phyloP scores from a whole-genome alignment of 2,329 filamentous ascomycete species.

The Phymatotrichopsis omnivora region DNA sequence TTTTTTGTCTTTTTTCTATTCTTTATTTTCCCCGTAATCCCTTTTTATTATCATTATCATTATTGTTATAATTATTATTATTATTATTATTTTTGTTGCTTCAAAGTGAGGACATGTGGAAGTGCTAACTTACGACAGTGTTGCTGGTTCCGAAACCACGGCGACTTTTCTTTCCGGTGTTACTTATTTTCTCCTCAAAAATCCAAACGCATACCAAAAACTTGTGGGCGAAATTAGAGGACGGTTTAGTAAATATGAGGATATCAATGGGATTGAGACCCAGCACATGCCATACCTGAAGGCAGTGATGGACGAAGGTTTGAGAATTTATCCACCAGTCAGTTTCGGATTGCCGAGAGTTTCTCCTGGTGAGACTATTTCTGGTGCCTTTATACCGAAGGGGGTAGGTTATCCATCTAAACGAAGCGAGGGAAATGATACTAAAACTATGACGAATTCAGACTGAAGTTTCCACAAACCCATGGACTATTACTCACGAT shows the following conservation, averaged over 20 bases:
- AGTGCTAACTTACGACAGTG: background rate
- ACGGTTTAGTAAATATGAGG: conserved; percentile 31
- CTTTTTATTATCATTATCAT: no score
- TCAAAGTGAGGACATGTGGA: no score
- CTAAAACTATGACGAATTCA: conserved; percentile 1
- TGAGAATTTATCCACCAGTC: conserved; percentile 36
- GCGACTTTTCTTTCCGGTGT: conserved; percentile 27
- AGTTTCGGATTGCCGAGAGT: conserved; percentile 26
- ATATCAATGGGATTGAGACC: conserved; percentile 34
- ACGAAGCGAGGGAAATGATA: background rate
- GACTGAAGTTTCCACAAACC: conserved; percentile 10
- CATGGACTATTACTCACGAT: conserved; percentile 11
- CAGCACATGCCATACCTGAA: conserved; percentile 36
- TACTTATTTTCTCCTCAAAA: conserved; percentile 30
- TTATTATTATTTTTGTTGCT: no score
- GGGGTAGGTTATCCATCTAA: conserved; percentile 14
- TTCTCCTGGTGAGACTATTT: conserved; percentile 19
- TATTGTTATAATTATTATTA: no score
- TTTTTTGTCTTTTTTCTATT: no score
- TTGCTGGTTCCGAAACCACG: conserved; percentile 32
- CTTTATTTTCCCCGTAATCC: no score
- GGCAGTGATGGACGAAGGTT: conserved; percentile 35
- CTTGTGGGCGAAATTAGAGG: conserved; percentile 35
- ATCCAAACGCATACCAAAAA: conserved; percentile 31
- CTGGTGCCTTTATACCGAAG: conserved; percentile 20